A percentile compares a stretch with the other conserved stretches of the same genome.
Conservation (phyloP, 345 rosid species). For the Clausena lansium region DNA sequence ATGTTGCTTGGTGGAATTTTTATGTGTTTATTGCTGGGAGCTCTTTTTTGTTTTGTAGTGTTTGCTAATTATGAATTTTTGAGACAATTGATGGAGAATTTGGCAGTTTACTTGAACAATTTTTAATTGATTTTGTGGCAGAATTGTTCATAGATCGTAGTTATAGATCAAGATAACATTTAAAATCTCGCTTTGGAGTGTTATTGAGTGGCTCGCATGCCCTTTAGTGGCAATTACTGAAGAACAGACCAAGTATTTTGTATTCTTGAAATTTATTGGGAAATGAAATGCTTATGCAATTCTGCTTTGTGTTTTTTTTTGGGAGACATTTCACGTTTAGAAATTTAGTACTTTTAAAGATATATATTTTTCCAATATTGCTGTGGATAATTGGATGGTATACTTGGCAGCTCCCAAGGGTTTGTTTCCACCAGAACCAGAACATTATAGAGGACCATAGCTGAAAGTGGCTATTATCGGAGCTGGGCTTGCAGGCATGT, state of each 20-base stretch:
- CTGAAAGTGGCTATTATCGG: slow-evolving; percentile 96
- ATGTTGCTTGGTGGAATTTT: neutral
- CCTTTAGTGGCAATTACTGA: neutral
- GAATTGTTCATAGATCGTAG: neutral
- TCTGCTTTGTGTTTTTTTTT: neutral
- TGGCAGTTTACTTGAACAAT: neutral
- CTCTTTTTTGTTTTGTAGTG: neutral
- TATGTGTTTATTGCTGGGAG: neutral
- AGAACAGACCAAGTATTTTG: too few relatives aligned
- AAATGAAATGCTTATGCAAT: neutral
- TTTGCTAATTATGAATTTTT: neutral
- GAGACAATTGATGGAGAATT: neutral
- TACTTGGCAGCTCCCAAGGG: slow-evolving; percentile 87
- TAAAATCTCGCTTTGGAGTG: neutral
- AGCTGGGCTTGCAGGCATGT: slow-evolving; percentile 99
- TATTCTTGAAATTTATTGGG: neutral
- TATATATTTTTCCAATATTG: too few relatives aligned
- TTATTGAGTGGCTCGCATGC: neutral
- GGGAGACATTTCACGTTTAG: slow-evolving; percentile 1
- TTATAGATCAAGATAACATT: neutral
- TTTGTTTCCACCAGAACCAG: slow-evolving; percentile 94
- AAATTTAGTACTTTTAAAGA: too few relatives aligned
- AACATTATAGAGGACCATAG: slow-evolving; percentile 87
- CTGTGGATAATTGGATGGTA: slow-evolving; percentile 19
- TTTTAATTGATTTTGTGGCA: neutral